Conservation (phyloP, 2,329 filamentous ascomycete species). For the Nothophoma quercina region DNA sequence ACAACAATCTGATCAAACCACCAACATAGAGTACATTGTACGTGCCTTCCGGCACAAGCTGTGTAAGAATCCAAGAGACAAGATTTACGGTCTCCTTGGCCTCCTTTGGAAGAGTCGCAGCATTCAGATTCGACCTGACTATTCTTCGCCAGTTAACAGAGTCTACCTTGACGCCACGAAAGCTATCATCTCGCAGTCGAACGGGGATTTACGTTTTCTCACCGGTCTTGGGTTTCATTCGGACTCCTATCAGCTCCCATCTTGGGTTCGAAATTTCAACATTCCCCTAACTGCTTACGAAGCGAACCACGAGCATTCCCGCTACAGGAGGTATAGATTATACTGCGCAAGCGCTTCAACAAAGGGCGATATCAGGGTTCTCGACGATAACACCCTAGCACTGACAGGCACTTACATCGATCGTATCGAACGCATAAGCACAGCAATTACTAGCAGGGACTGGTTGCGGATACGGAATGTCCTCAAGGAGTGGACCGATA, state of each 20-base stretch:
- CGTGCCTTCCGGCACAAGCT: slow-evolving; percentile 5
- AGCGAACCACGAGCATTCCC: neutral
- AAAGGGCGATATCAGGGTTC: neutral
- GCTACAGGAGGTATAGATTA: neutral
- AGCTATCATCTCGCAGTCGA: neutral
- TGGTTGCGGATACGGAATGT: neutral
- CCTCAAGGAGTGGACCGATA: neutral
- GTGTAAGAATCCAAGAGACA: slow-evolving; percentile 8
- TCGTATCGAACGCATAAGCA: neutral
- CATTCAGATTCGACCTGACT: neutral
- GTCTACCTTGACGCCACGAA: neutral
- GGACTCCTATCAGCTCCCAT: neutral
- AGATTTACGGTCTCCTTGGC: slow-evolving; percentile 5
- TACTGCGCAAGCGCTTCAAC: neutral
- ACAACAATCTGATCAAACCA: neutral
- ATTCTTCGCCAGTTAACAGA: neutral
- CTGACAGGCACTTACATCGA: neutral
- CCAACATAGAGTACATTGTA: neutral
- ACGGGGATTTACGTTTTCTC: neutral
- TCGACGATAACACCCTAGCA: neutral
- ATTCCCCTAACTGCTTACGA: neutral
- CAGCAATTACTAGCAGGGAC: neutral
- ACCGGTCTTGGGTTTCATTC: slow-evolving; percentile 3
- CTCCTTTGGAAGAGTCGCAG: neutral
- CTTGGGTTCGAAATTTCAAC: slow-evolving; percentile 6